Evolutionary conservation across 306 rosid species (phyloP).

Genomic region (Cyamopsis tetragonoloba): DNA sequence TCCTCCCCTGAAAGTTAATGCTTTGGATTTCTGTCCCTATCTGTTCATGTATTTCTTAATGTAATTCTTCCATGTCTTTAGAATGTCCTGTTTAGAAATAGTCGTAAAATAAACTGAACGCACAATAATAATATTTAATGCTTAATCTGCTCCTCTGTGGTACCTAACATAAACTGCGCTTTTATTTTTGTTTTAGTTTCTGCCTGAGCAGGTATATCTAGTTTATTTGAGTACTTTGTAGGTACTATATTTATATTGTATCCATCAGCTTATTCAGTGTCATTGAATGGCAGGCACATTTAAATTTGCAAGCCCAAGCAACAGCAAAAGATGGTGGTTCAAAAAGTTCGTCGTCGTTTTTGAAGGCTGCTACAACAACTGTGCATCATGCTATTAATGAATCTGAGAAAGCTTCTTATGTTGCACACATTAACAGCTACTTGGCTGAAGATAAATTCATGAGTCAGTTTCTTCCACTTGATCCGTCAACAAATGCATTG

Average conservation of each 20-base stretch:
- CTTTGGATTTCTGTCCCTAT: background rate
- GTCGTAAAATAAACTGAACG: background rate
- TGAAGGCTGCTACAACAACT: constrained; percentile 90
- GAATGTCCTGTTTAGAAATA: background rate
- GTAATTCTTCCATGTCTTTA: background rate
- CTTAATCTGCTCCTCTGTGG: background rate
- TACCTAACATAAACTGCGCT: background rate
- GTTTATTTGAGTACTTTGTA: constrained; percentile 2
- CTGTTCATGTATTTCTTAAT: background rate
- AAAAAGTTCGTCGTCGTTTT: constrained; percentile 69
- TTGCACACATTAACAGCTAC: constrained; percentile 77
- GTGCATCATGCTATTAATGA: constrained; percentile 83
- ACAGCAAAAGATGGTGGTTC: constrained; percentile 58
- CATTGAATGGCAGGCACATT: constrained; percentile 60
- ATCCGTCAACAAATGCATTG: constrained; percentile 67
- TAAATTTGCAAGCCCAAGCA: constrained; percentile 65
- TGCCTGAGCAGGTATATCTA: background rate
- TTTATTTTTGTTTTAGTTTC: background rate
- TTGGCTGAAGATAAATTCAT: constrained; percentile 79
- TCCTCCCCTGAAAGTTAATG: background rate
- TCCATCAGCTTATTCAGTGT: constrained; percentile 18
- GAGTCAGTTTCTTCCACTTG: constrained; percentile 80
- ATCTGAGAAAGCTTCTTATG: constrained; percentile 95
- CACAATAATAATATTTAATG: background rate
- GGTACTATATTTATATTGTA: constrained; percentile 16